These are phyloP conservation scores for Hapsidospora chrysogenum DNA, from an alignment of 495 filamentous ascomycete genomes.

Conservation along the genomic window DNA sequence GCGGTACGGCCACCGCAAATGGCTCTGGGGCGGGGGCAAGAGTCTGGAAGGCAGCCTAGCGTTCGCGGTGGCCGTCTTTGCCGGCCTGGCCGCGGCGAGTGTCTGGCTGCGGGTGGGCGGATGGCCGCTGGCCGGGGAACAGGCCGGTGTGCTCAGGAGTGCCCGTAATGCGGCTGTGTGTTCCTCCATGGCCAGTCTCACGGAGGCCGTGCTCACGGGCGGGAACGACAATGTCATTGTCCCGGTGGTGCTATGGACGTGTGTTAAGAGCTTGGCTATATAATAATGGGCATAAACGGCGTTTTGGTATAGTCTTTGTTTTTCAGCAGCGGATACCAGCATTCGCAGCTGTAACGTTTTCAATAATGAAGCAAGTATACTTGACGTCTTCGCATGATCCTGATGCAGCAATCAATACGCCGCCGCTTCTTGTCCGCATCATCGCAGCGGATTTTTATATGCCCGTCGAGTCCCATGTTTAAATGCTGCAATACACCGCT, in stretches of 20 bases:
- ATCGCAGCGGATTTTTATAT: too few species aligned
- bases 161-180: constrained; percentile 47
- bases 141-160: constrained; percentile 2
- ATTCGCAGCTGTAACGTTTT: not conserved
- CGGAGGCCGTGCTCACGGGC: constrained; percentile 88
- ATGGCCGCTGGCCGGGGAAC: constrained; percentile 31
- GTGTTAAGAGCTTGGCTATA: constrained; percentile 62
- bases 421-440: not conserved
- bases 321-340: too few species aligned
- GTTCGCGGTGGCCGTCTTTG: constrained; percentile 63
- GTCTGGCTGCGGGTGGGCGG: constrained; percentile 59
- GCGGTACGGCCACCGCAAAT: constrained; percentile 74
- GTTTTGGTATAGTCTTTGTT: not conserved
- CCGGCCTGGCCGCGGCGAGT: constrained; percentile 54
- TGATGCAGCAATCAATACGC: not conserved
- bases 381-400: too few species aligned
- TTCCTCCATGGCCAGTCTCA: constrained; percentile 69
- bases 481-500: too few species aligned
- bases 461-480: too few species aligned
- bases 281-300: constrained; percentile 19
- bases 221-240: constrained; percentile 99
- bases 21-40: constrained; percentile 94
- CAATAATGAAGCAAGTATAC: too few species aligned
- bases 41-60: constrained; percentile 82
- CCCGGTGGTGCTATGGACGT: constrained; percentile 82